These are phyloP conservation scores for Arthrobotrys entomopaga DNA, from an alignment of 2,329 filamentous ascomycete species.

Conservation along the genomic window DNA sequence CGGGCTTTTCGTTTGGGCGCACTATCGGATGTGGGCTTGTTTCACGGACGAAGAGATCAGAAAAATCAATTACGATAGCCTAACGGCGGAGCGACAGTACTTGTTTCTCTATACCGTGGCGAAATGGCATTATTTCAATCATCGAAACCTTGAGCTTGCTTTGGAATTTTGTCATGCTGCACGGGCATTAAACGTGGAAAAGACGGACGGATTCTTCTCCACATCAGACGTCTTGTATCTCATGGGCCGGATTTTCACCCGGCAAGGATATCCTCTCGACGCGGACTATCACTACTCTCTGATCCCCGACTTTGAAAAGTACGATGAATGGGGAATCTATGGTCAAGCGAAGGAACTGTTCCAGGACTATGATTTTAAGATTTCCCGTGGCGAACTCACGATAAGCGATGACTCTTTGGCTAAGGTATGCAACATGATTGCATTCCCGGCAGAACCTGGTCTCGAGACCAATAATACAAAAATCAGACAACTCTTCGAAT, in stretches of 20 bases:
- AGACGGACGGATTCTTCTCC: neutral
- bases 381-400: constrained; percentile 4
- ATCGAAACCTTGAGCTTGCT: constrained; percentile 10
- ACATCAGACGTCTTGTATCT: constrained; percentile 30
- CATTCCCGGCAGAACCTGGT: no score
- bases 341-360: neutral
- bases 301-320: constrained; percentile 13
- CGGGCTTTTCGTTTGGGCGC: neutral
- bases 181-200: neutral
- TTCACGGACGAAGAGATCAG: neutral
- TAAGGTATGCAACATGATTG: no score
- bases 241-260: constrained; percentile 21
- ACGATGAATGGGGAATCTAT: constrained; percentile 34
- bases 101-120: constrained; percentile 12
- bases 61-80: neutral
- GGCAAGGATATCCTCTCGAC: constrained; percentile 23
- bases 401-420: neutral
- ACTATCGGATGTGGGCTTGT: neutral
- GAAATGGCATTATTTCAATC: constrained; percentile 29
- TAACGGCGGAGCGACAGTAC: neutral
- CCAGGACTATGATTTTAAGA: neutral
- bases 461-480: no score
- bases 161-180: constrained; percentile 33
- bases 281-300: constrained; percentile 46
- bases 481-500: no score